A percentile compares a stretch with the other conserved stretches of the same genome.
phyloP scores from a whole-genome alignment of 1,284 basidiomycete species.

The Apiotrichum siamense region DNA sequence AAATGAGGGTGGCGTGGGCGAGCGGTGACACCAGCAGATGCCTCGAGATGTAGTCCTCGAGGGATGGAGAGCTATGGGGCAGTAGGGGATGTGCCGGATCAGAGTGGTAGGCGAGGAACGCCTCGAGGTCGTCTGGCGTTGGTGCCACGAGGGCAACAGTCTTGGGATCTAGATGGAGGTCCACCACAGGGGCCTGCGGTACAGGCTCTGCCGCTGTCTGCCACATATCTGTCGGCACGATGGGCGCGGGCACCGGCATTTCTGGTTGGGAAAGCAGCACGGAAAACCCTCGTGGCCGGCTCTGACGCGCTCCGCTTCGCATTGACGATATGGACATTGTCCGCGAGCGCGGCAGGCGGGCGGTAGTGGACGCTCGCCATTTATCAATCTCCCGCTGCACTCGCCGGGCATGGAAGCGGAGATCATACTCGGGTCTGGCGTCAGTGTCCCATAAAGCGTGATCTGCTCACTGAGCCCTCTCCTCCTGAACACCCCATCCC shows the following conservation, averaged over 20 bases:
- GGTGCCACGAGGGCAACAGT: constrained; percentile 24
- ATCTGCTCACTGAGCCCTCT: constrained; percentile 8
- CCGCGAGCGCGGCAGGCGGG: constrained; percentile 4
- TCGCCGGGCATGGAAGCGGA: constrained; percentile 19
- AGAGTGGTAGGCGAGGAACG: constrained; percentile 27
- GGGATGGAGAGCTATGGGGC: constrained; percentile 26
- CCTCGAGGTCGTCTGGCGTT: constrained; percentile 23
- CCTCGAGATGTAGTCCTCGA: constrained; percentile 31
- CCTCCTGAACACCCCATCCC: constrained; percentile 25
- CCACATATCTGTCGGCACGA: background rate
- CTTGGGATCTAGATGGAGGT: background rate
- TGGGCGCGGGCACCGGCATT: background rate
- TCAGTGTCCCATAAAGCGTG: background rate
- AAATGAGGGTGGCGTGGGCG: constrained; percentile 31
- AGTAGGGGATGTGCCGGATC: constrained; percentile 22
- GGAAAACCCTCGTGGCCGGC: too few species aligned
- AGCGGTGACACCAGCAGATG: constrained; percentile 36
- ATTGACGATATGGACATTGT: constrained; percentile 19
- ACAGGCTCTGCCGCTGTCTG: background rate
- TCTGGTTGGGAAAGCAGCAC: background rate
- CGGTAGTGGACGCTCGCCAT: constrained; percentile 23
- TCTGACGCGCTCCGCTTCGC: background rate
- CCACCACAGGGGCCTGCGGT: background rate
- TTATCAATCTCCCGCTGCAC: constrained; percentile 28
- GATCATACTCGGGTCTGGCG: constrained; percentile 8